These are phyloP conservation scores for Xeromyces bisporus DNA, from an alignment of 495 filamentous ascomycete species.

Conservation along the genomic window DNA sequence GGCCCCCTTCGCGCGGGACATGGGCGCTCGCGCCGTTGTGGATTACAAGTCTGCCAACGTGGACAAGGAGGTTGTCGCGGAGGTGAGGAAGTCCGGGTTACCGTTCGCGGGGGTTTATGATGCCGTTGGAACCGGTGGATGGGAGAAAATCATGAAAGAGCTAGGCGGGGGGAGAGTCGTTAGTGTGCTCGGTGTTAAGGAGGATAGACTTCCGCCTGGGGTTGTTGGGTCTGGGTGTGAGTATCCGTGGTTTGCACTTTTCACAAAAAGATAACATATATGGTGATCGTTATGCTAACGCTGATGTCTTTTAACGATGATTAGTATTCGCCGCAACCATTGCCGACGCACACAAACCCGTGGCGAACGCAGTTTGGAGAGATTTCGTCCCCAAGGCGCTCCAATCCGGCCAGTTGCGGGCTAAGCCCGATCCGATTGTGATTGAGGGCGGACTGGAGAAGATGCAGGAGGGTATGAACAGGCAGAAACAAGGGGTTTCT, in stretches of 20 bases:
- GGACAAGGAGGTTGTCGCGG: slow-evolving; percentile 4
- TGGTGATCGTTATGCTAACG: no score
- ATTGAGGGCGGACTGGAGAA: slow-evolving; percentile 13
- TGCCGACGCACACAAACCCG: slow-evolving; percentile 1
- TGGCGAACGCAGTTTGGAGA: slow-evolving; percentile 13
- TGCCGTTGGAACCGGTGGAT: background rate
- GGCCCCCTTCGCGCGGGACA: slow-evolving; percentile 23
- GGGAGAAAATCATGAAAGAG: background rate
- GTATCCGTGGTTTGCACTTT: background rate
- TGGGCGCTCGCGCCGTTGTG: slow-evolving; percentile 34
- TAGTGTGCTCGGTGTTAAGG: no score
- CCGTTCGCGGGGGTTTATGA: background rate
- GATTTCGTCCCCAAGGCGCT: slow-evolving; percentile 16
- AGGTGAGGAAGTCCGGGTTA: background rate
- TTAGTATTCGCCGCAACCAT: background rate
- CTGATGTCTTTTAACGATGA: no score
- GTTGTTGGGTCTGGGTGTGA: background rate
- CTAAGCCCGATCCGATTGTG: slow-evolving; percentile 14
- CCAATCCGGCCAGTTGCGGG: slow-evolving; percentile 1
- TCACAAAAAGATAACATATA: background rate
- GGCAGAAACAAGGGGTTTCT: slow-evolving; percentile 15
- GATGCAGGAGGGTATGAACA: slow-evolving; percentile 13
- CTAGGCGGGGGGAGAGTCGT: background rate
- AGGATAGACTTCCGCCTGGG: no score
- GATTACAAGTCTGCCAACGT: slow-evolving; percentile 31